A percentile compares a stretch with the other conserved stretches of the same genome.
phyloP scores from a whole-genome alignment of 495 filamentous ascomycete species.

The Rhypophila decipiens region DNA sequence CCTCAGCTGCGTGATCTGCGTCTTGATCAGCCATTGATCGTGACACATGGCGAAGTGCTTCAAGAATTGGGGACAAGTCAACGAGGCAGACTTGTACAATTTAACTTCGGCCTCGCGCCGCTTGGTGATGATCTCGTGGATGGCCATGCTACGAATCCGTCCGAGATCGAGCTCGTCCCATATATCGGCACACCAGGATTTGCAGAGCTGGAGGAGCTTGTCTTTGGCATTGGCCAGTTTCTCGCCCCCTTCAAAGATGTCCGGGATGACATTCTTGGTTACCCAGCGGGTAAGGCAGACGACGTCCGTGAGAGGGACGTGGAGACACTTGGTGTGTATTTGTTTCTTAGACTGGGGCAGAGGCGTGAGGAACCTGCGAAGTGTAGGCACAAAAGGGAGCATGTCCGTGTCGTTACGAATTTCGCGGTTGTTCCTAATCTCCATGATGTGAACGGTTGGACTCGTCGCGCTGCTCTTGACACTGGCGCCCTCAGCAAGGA shows the following conservation, averaged over 20 bases:
- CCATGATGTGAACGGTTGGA: conserved; percentile 68
- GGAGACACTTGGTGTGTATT: conserved; percentile 56
- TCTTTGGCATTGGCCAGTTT: conserved; percentile 43
- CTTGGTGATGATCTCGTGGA: conserved; percentile 66
- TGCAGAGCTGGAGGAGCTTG: conserved; percentile 55
- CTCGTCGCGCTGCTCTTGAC: conserved; percentile 45
- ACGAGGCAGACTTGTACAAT: conserved; percentile 51
- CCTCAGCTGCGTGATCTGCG: conserved; percentile 79
- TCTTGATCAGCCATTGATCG: conserved; percentile 88
- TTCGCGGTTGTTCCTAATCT: conserved; percentile 57
- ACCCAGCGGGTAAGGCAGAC: conserved; percentile 75
- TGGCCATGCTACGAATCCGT: conserved; percentile 67
- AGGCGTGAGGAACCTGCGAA: conserved; percentile 52
- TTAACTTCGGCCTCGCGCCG: conserved; percentile 54
- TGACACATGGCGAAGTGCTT: conserved; percentile 93
- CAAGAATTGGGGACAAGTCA: conserved; percentile 65
- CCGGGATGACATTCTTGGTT: conserved; percentile 54
- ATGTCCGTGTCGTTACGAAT: conserved; percentile 69
- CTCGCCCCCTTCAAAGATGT: conserved; percentile 43
- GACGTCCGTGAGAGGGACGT: conserved; percentile 64
- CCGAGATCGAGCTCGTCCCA: conserved; percentile 87
- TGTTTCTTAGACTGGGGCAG: conserved; percentile 53
- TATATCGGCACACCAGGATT: conserved; percentile 60
- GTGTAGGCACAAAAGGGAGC: conserved; percentile 67
- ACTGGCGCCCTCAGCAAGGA: conserved; percentile 65